Evolutionary conservation across 768 basidiomycete genomes (phyloP), one percentile per base, ranked within the genome.

Genomic region (Agaricus bisporus): DNA sequence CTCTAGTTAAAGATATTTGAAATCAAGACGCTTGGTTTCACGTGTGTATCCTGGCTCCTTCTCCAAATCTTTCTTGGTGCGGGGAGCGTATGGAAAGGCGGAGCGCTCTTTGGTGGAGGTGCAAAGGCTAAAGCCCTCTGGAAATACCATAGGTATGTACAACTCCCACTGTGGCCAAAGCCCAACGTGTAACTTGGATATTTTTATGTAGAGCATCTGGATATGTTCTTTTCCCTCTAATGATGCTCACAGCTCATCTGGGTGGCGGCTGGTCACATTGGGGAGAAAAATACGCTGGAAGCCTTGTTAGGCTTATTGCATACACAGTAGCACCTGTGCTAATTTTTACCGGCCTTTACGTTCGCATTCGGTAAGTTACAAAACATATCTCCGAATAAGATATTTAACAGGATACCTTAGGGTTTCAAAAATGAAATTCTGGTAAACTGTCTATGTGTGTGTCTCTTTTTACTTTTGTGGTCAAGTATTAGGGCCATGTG

Each of bases 61-160:
- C 51, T 77, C 29, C 89, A 92, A 61, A 68, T 79, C 6, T 52
- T 73, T 8, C 15, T 91, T 0, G 91, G 91, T 5, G 87, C 75
- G 2, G 82, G 79, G n/a, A 88, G 85, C 47, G 86, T 90, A 14
- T 91, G 89, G 89, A 83, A 76, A 56, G 75, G 70, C 6, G 90
- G 90, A 10, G 74, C 73, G 14, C 72, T 74, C 0, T 87, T 91
- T 62, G 88, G 90, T 4, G 88, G 89, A 1, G 82, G 79, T 12
- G 66, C 72, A 41, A 84, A 79, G 63, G 88, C 89, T 12, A 92
- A 88, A 65, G 64, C 70, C 1, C 55, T 91, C 17, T 93, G 90
- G 86, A 93, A 91, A 64, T 92, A 89, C 59, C 91, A 94, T 61
- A 72, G 91, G 85, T 83, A 56, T 32, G 22, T 26, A 26, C 17